Percentiles rank a stretch among this genome's conserved stretches.
These are phyloP conservation scores for Zygoascus hellenicus DNA, from an alignment of 1,139 yeast species.

Conservation along the genomic window DNA sequence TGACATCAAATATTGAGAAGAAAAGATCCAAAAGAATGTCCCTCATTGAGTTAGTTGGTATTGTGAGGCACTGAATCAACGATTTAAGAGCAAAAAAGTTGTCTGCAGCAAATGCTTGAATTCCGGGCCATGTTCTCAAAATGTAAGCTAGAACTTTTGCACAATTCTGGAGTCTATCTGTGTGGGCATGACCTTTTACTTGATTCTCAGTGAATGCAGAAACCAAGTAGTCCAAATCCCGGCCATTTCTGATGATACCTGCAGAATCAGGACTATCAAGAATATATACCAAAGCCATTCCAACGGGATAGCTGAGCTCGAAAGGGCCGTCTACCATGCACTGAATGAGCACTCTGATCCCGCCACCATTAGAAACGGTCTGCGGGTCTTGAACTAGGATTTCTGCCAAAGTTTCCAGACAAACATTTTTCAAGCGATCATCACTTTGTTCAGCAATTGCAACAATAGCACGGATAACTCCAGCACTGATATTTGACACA, in stretches of 20 bases:
- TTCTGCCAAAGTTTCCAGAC: constrained; percentile 71
- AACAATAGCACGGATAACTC: constrained; percentile 66
- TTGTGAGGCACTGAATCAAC: constrained; percentile 56
- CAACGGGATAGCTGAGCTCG: constrained; percentile 50
- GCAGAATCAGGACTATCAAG: constrained; percentile 59
- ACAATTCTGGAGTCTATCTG: constrained; percentile 55
- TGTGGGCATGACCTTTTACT: constrained; percentile 40
- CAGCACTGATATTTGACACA: constrained; percentile 50
- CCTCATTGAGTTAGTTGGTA: constrained; percentile 52
- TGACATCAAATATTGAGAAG: constrained; percentile 59
- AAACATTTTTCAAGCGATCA: constrained; percentile 49
- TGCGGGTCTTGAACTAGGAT: constrained; percentile 56
- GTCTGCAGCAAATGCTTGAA: constrained; percentile 58
- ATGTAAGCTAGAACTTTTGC: constrained; percentile 56
- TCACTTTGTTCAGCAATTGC: constrained; percentile 62
- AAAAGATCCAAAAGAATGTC: constrained; percentile 66
- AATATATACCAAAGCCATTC: constrained; percentile 52
- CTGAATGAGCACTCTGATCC: constrained; percentile 54
- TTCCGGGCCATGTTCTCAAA: constrained; percentile 72
- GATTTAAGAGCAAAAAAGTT: constrained; percentile 53
- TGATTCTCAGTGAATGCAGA: constrained; percentile 61
- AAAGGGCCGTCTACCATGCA: constrained; percentile 58
- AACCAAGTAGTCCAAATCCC: constrained; percentile 57
- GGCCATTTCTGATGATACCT: constrained; percentile 51
- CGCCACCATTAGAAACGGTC: constrained; percentile 57